These are phyloP conservation scores for Rhododendron griersonianum DNA, from an alignment of 148 eudicot species.

Conservation along the genomic window DNA sequence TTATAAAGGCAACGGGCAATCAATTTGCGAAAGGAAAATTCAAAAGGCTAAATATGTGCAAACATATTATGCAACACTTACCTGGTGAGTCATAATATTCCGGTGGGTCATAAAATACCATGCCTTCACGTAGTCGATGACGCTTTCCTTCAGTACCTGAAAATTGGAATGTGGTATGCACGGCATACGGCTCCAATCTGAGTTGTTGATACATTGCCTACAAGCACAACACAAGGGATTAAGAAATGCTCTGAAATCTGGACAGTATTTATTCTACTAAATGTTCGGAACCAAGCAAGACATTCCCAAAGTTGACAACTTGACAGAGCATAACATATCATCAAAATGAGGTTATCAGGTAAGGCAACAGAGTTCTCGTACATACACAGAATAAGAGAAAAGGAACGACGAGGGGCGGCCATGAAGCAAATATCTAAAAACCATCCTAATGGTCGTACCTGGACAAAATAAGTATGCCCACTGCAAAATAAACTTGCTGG, in stretches of 20 bases:
- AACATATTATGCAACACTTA: conserved; percentile 11
- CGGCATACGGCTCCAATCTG: conserved; percentile 87
- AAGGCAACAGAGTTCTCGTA: background rate
- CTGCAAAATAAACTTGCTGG: conserved; percentile 95
- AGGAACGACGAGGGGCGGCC: background rate
- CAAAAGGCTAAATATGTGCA: background rate
- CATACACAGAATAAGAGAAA: background rate
- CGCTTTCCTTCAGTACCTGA: conserved; percentile 97
- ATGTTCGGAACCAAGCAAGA: background rate
- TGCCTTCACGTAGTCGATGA: conserved; percentile 88
- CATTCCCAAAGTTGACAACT: background rate
- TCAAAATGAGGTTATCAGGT: background rate
- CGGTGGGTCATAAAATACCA: conserved; percentile 89
- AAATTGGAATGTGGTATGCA: conserved; percentile 92
- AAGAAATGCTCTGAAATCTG: background rate
- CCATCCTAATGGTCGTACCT: conserved; percentile 37
- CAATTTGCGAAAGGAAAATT: background rate
- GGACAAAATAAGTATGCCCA: conserved; percentile 95
- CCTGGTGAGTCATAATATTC: conserved; percentile 82
- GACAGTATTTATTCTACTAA: background rate
- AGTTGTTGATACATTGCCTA: conserved; percentile 84
- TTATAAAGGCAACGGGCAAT: background rate
- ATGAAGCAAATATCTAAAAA: background rate
- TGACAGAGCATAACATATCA: background rate
- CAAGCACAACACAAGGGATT: conserved; percentile 17